Conservation (phyloP, 2,329 filamentous ascomycete species). For the Fonsecaea monophora region DNA sequence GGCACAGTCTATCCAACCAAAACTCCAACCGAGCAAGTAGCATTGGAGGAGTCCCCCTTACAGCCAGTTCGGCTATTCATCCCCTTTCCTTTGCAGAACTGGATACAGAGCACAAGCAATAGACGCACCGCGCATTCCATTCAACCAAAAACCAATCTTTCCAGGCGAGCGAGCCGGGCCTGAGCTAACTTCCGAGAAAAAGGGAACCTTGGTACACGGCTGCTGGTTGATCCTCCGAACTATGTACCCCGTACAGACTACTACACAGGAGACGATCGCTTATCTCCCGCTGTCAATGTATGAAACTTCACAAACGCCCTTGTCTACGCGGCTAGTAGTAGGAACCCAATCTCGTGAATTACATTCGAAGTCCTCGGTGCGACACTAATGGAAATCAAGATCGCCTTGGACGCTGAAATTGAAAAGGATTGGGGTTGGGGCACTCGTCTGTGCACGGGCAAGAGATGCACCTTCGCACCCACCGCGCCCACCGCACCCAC, state of each 20-base stretch:
- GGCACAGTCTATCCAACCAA: constrained; percentile 8
- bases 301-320: neutral
- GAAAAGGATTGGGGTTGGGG: neutral
- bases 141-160: neutral
- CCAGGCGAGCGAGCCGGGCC: constrained; percentile 1
- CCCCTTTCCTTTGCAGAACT: neutral
- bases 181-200: neutral
- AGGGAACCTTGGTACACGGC: neutral
- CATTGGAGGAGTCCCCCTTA: neutral
- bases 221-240: neutral
- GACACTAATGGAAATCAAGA: neutral
- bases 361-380: neutral
- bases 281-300: neutral
- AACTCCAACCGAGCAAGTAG: neutral
- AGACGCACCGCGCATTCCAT: neutral
- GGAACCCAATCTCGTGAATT: constrained; percentile 4
- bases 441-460: neutral
- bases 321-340: neutral
- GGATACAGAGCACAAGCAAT: neutral
- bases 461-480: neutral
- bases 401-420: neutral
- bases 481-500: neutral
- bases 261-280: neutral
- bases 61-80: neutral
- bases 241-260: constrained; percentile 4